phyloP scores from a whole-genome alignment of 257 asterid species.

The Solanum chiquidenum region DNA sequence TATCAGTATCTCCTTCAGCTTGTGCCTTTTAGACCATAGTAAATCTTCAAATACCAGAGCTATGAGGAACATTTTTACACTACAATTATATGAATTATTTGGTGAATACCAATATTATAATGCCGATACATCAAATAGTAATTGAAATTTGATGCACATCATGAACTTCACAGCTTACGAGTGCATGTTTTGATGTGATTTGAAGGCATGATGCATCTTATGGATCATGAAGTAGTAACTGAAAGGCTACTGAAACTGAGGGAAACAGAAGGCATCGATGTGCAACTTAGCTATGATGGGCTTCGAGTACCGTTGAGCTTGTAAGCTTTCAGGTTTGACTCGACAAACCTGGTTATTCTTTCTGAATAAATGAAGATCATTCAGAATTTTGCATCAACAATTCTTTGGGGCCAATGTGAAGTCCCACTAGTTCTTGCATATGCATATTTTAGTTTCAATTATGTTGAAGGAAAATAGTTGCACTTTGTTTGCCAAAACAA shows the following conservation, averaged over 20 bases:
- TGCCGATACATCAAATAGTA: not conserved
- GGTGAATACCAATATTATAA: not conserved
- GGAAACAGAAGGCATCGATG: conserved; percentile 72
- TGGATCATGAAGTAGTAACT: conserved; percentile 81
- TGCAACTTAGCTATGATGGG: conserved; percentile 86
- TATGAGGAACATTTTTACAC: not conserved
- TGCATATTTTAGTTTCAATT: not conserved
- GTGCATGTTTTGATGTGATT: not conserved
- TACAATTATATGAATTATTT: not conserved
- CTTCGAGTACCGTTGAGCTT: conserved; percentile 64
- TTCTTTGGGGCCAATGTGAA: not conserved
- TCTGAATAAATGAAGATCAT: not conserved
- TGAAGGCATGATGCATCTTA: conserved; percentile 96
- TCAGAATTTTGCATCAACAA: not conserved
- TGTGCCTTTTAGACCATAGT: not conserved
- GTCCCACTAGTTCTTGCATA: not conserved
- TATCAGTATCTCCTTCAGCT: not conserved
- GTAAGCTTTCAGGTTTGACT: conserved; percentile 10
- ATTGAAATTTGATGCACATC: not conserved
- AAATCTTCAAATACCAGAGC: not conserved
- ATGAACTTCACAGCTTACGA: not conserved
- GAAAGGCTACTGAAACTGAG: conserved; percentile 50
- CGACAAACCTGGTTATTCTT: not conserved
- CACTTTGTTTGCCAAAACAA: not conserved
- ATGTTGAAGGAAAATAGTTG: not conserved